These are phyloP conservation scores for Mycosarcoma maydis DNA, from an alignment of 1,284 basidiomycete species.

Conservation along the genomic window DNA sequence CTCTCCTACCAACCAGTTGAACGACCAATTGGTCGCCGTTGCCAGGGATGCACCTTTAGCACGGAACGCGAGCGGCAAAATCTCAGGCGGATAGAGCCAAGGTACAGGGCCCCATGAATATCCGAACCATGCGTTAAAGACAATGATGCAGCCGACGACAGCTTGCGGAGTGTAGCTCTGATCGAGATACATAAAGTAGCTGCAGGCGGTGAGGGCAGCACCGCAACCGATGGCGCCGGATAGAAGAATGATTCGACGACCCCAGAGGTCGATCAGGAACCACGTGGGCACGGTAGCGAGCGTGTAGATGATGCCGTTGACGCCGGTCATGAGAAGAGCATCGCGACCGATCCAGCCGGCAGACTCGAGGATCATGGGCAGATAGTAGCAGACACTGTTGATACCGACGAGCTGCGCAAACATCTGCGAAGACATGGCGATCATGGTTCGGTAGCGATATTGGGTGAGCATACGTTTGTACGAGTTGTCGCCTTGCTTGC, in stretches of 20 bases:
- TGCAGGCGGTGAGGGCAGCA: constrained; percentile 78
- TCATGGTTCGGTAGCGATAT: constrained; percentile 86
- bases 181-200: constrained; percentile 93
- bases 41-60: constrained; percentile 79
- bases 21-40: constrained; percentile 68
- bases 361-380: constrained; percentile 70
- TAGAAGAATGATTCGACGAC: constrained; percentile 87
- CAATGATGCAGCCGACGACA: constrained; percentile 86
- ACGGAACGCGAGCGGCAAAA: constrained; percentile 70
- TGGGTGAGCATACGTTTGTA: constrained; percentile 87
- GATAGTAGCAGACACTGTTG: constrained; percentile 89
- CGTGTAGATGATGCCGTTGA: constrained; percentile 75
- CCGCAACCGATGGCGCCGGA: constrained; percentile 85
- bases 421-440: constrained; percentile 97
- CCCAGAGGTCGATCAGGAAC: constrained; percentile 93
- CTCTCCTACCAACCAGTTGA: constrained; percentile 86
- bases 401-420: constrained; percentile 81
- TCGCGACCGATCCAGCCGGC: constrained; percentile 98
- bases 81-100: constrained; percentile 82
- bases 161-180: constrained; percentile 75
- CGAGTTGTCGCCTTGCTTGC: constrained; percentile 74
- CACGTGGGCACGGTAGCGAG: constrained; percentile 73
- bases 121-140: constrained; percentile 94
- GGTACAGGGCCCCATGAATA: constrained; percentile 76
- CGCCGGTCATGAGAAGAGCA: constrained; percentile 95